Base-by-base conservation (phyloP, 129 eudicot species). In the Lactuca sativa region DNA sequence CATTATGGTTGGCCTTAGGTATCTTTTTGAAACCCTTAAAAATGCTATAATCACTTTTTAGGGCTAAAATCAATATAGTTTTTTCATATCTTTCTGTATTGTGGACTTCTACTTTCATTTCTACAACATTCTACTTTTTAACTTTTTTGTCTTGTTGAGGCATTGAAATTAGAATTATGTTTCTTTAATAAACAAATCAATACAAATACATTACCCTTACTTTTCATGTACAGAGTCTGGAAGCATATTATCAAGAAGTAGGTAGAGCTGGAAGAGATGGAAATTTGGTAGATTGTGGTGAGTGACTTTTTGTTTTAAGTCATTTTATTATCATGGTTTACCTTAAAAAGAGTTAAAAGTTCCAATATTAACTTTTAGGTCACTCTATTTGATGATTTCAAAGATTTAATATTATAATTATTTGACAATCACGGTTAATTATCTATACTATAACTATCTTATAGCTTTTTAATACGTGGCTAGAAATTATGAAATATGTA, bases 191-290 rank as follows among this genome's bases (percentile, higher is more conserved):
- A 25, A 25, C 30, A 25, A 25, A 25, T 25, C 30, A 25, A 18
- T 25, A 25, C 30, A 25, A 25, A 25, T 25, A 25, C 30, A 25
- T 25, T 25, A 25, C 30, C 30, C 30, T 25, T 63, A 71, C 37
- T 61, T 58, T 31, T n/a, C 41, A 12, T 67, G 66, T 54, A 53
- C 81, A 88, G 96, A 91, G 96, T 80, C 69, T 91, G 87, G 96
- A 91, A 74, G 97, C 97, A 51, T 91, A 91, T 77, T 88, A 88
- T 81, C 97, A 91, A 84, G 97, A 91, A 81, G 97, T 95, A 66
- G 97, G 97, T 62, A 85, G 96, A 75, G 97, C 97, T 25, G 97
- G 97, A 33, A 83, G 97, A 63, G 97, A 91, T 81, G 95, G 97
- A 43, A 78, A 91, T 75, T 73, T 75, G 78, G 96, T 96, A 71